Base-by-base conservation (phyloP, 2,329 filamentous ascomycete genomes). In the Fusarium aywerte region DNA sequence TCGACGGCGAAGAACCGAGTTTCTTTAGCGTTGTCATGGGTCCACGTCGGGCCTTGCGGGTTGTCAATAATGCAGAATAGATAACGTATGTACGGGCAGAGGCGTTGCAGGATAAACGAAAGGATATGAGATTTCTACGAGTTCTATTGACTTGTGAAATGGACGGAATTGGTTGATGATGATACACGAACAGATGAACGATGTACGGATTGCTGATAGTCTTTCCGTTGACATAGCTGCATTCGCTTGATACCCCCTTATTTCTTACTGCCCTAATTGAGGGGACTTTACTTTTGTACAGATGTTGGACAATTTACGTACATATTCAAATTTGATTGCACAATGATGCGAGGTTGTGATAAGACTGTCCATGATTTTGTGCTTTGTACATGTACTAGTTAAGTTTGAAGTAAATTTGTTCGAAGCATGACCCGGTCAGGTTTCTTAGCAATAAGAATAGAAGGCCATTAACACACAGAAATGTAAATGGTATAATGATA, bases 21-120 rank as follows among this genome's bases (percentile, higher is more conserved):
- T 93, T 92, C 78, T 88, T 91, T 76, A 90, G 84, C 48, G 88
- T 91, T 27, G 78, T 92, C 71, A 76, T 92, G 77, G 89, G 89
- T 62, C 90, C 90, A 21, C 82, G 89, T 72, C 80, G 90, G 73
- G 91, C 89, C 71, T 78, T 92, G 79, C 81, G 89, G 72, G 89
- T 92, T 33, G 88, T 92, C 21, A 92, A 92, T 47, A 79, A 76
- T 15, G 75, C 75, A 48, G 80, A 81, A 48, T 73, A 65, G 29
- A 31, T n/a, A 11, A 11, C 8, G 16, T 20, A n/a, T 32, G 16
- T 20, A 35, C 35, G 12, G 55, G 21, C 18, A 39, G 42, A 36
- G 49, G 50, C 38, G 55, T 38, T 38, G 36, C 23, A 38, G 29
- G 51, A 23, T 21, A 45, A 43, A 50, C 54, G 35, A 45, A 52